phyloP scores from a whole-genome alignment of 768 basidiomycete species.

The Dentipellis fragilis region DNA sequence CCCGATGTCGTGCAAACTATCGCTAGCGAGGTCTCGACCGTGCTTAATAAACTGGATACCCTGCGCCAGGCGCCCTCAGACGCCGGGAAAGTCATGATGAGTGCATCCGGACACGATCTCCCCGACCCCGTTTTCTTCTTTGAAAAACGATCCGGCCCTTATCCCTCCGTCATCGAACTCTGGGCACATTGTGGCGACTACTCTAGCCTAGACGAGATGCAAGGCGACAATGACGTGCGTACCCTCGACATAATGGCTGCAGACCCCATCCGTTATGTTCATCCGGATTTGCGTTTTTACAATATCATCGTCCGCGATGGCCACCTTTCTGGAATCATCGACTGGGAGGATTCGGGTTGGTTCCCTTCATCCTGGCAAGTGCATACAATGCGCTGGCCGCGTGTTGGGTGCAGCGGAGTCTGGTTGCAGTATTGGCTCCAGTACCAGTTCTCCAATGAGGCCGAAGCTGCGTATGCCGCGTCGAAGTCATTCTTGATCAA shows the following conservation, averaged over 20 bases:
- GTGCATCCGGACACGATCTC: not conserved
- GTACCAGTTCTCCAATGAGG: not conserved
- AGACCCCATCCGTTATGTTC: not conserved
- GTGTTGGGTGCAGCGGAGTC: constrained; percentile 7
- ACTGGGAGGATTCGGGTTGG: constrained; percentile 21
- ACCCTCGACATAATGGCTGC: not conserved
- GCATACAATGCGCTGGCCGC: constrained; percentile 16
- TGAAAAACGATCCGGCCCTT: not conserved
- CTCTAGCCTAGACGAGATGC: not conserved
- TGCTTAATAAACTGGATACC: not conserved
- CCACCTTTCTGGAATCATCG: not conserved
- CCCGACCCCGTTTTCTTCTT: not conserved
- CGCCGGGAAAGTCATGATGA: not conserved
- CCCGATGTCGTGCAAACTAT: not conserved
- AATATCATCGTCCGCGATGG: not conserved
- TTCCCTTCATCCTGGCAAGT: constrained; percentile 14
- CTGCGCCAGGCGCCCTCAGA: not conserved
- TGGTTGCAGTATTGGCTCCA: not conserved
- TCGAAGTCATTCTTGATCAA: not conserved
- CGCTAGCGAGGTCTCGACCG: not conserved
- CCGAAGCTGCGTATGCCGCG: not conserved
- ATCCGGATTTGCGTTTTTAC: not conserved
- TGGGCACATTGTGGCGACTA: not conserved
- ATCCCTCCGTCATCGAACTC: not conserved
- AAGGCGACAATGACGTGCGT: not conserved